Base-by-base conservation (phyloP, 805 yeast genomes). In the Candida sakaeoensis region DNA sequence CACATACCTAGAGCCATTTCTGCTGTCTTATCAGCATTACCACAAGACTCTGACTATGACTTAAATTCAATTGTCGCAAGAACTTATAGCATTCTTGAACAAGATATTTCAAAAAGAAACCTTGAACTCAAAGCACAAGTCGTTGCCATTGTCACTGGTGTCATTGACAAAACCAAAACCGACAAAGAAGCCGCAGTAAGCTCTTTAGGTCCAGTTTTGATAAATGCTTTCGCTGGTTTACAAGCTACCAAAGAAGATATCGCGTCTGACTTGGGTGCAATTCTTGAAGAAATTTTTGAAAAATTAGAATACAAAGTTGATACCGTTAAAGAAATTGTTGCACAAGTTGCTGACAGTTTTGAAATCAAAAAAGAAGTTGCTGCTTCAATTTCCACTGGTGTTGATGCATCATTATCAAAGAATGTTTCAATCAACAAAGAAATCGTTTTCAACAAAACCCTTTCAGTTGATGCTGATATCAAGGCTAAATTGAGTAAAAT, bases 161-260 rank as follows among this genome's bases (percentile, higher is more conserved):
- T 26, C 6, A 6, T 26, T 9, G 15, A 26, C 6, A 26, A 26
- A 26, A 10, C 15, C 9, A 13, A 13, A 26, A 12, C n/a, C 5
- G 29, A 26, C 6, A 26, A 26, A 26, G 29, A 26, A 26, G 29
- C 9, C n/a, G 15, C 15, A 12, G 15, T 26, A 26, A 26, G 15
- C 9, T 26, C 29, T 10, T 26, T 26, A 26, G 29, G 29, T 13
- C n/a, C 29, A 10, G 15, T 26, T 26, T 26, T 26, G 9, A 13
- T 26, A 10, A 26, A 26, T 13, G 29, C 15, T 9, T 26, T 26
- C 9, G 15, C n/a, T 12, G 15, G 15, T 26, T 26, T 26, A 26
- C 15, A 26, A 26, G 29, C 29, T 26, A 26, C n/a, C 6, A 26
- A 26, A 26, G 29, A 26, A 26, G n/a, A 26, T 13, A 26, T 26